phyloP scores from a whole-genome alignment of 306 rosid species.

The Dryas octopetala region DNA sequence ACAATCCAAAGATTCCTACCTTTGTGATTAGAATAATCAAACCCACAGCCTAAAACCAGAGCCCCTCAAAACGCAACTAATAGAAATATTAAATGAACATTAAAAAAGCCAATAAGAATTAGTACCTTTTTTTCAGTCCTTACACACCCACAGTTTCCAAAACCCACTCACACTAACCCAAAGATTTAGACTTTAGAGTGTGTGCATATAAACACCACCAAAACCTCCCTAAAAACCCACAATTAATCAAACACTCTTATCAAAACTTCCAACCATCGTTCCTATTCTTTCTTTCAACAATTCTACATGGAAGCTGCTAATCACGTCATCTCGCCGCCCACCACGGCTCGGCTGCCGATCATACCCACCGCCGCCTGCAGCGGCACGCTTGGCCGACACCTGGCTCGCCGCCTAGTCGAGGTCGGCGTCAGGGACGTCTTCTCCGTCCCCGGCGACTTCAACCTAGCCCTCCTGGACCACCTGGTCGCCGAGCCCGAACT shows the following conservation, averaged over 20 bases:
- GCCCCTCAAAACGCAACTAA: background rate
- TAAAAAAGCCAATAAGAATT: no score
- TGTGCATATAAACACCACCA: background rate
- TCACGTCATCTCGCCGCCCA: conserved; percentile 28
- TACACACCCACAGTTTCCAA: conserved; percentile 32
- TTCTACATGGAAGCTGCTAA: conserved; percentile 37
- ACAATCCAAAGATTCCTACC: background rate
- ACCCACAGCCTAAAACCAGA: background rate
- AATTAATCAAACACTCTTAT: background rate
- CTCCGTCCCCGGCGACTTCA: conserved; percentile 89
- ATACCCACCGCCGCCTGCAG: conserved; percentile 19
- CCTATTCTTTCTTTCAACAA: background rate
- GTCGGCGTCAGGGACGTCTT: conserved; percentile 67
- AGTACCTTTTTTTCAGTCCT: no score
- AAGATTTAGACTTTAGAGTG: background rate
- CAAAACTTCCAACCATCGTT: background rate
- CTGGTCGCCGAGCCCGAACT: conserved; percentile 66
- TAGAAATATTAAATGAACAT: no score
- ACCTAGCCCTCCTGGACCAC: conserved; percentile 76
- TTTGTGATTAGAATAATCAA: background rate
- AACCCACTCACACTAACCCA: background rate
- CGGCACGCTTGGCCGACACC: conserved; percentile 65
- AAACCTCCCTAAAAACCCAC: conserved; percentile 1
- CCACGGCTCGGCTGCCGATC: conserved; percentile 24
- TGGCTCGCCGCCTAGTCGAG: conserved; percentile 70